Evolutionary conservation across 805 yeast genomes (phyloP).

Genomic region (Millerago galiae): DNA sequence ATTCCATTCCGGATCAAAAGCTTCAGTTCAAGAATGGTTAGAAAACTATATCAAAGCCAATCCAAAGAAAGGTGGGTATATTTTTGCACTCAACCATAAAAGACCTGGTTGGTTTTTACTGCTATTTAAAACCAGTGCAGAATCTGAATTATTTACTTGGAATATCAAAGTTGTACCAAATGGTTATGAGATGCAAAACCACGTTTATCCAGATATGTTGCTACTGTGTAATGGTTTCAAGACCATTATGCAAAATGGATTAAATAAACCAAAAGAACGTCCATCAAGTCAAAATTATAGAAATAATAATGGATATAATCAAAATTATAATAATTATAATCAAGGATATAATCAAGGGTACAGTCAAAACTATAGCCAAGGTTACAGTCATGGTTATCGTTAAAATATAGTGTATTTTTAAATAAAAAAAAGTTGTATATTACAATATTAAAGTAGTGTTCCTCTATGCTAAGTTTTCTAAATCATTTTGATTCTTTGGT

Average conservation of each 20-base stretch:
- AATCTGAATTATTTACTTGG: constrained; percentile 72
- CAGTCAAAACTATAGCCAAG: not conserved
- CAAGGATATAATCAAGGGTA: not conserved
- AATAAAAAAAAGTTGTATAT: not conserved
- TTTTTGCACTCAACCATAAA: constrained; percentile 83
- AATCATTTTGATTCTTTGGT: constrained; percentile 13
- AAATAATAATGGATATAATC: not conserved
- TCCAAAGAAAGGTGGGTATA: constrained; percentile 83
- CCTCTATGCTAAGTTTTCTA: constrained; percentile 21
- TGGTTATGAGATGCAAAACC: constrained; percentile 75
- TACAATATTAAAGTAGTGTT: not conserved
- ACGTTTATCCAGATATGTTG: constrained; percentile 83
- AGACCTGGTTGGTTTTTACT: constrained; percentile 92
- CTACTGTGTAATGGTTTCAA: constrained; percentile 94
- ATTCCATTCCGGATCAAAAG: constrained; percentile 72
- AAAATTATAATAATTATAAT: constrained; percentile 1
- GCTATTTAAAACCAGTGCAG: constrained; percentile 74
- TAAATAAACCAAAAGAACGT: constrained; percentile 2
- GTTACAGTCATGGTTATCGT: constrained; percentile 1
- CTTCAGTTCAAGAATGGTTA: constrained; percentile 81
- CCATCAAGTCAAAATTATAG: not conserved
- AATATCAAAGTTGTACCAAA: constrained; percentile 85
- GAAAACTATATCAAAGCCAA: constrained; percentile 87
- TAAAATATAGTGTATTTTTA: not conserved
- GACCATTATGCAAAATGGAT: constrained; percentile 36